phyloP scores from a whole-genome alignment of 192 early-diverging fungal genomes.

The Dimargaris xerosporica region DNA sequence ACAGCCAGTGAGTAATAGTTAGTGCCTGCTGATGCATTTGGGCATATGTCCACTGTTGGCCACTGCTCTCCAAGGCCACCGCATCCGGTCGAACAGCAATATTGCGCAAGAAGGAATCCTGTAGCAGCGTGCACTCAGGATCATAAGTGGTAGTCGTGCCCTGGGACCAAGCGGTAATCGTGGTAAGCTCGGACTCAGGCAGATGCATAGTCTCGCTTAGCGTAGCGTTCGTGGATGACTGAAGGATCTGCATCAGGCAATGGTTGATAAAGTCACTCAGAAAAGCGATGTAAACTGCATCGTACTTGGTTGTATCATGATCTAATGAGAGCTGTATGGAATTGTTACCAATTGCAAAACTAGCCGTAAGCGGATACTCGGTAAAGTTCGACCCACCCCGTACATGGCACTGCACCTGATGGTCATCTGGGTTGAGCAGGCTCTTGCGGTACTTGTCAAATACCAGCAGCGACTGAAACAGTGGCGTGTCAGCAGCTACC shows the following conservation, averaged over 20 bases:
- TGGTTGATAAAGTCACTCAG: not conserved
- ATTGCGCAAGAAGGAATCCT: not conserved
- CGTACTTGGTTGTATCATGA: not conserved
- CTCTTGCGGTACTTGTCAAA: conserved; percentile 1
- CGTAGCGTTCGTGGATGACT: not conserved
- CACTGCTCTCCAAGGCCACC: not conserved
- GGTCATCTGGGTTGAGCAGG: not conserved
- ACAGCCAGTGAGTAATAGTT: not conserved
- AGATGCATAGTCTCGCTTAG: not conserved
- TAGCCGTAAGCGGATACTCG: not conserved
- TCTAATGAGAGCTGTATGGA: not conserved
- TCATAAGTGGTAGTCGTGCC: no score
- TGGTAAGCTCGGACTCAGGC: not conserved
- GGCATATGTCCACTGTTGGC: not conserved
- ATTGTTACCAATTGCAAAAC: not conserved
- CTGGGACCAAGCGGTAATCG: not conserved
- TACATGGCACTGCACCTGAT: not conserved
- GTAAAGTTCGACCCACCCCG: not conserved
- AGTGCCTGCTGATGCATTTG: not conserved
- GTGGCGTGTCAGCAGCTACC: not conserved
- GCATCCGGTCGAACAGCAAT: not conserved
- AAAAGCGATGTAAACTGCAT: not conserved
- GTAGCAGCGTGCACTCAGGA: no score
- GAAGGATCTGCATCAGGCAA: not conserved
- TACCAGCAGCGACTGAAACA: not conserved